Evolutionary conservation across 352 stramenopile genomes (phyloP).

Genomic region (Thalassiosira mediterranea): DNA sequence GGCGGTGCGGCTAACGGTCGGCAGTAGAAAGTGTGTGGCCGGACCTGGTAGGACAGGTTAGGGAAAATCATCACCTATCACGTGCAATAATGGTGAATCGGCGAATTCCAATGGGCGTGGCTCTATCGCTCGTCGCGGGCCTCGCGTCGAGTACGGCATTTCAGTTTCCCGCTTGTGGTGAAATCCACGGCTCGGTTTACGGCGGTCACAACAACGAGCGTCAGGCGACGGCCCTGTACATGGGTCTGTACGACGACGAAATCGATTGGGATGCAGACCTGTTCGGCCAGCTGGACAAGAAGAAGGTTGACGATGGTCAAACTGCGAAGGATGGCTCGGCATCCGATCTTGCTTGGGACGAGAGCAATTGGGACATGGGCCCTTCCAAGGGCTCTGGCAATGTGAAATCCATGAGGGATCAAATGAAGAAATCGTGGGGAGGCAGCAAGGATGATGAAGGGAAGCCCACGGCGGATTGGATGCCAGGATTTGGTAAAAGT

Average conservation of each 20-base stretch:
- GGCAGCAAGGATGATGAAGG: neutral
- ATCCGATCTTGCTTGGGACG: neutral
- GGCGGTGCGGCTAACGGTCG: no score
- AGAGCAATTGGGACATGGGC: conserved; percentile 4
- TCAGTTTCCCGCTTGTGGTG: no score
- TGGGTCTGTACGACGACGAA: conserved; percentile 27
- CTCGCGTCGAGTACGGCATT: no score
- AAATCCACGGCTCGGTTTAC: no score
- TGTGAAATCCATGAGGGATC: conserved; percentile 22
- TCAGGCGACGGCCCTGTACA: neutral
- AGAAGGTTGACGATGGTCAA: neutral
- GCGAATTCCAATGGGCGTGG: no score
- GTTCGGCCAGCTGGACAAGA: conserved; percentile 18
- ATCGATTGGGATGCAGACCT: conserved; percentile 39
- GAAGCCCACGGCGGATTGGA: conserved; percentile 31
- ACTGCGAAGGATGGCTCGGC: neutral
- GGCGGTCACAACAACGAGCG: neutral
- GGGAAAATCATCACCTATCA: no score
- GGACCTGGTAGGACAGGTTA: no score
- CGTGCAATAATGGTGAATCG: no score
- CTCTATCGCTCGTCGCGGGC: no score
- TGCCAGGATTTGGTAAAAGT: conserved; percentile 11
- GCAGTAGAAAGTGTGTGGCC: no score
- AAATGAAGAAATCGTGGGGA: conserved; percentile 25
- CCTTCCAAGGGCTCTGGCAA: conserved; percentile 1